phyloP scores from a whole-genome alignment of 129 eudicot genomes.

The Deinandra increscens region DNA sequence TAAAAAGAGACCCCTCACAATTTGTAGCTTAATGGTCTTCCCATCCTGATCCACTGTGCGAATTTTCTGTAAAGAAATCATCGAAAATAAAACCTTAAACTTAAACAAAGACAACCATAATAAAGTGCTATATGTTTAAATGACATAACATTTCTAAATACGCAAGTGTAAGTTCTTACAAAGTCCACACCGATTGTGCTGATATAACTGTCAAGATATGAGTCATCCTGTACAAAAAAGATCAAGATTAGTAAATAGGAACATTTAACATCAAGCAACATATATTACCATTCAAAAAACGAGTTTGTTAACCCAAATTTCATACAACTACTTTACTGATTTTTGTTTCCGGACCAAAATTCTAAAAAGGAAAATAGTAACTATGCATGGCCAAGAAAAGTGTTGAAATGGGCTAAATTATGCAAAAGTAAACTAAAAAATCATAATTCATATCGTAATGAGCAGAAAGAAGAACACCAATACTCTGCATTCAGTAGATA shows the following conservation, averaged over 20 bases:
- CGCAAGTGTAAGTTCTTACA: constrained; percentile 35
- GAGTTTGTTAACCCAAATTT: neutral
- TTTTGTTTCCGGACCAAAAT: neutral
- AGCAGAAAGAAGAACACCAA: neutral
- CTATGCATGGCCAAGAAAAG: neutral
- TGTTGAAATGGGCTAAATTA: neutral
- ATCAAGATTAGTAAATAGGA: neutral
- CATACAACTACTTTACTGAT: neutral
- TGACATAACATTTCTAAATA: neutral
- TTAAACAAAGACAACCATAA: neutral
- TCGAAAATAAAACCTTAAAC: neutral
- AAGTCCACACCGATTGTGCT: constrained; percentile 89
- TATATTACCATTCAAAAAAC: neutral
- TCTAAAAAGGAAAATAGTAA: neutral
- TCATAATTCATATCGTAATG: constrained; percentile 11
- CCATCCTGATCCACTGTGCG: constrained; percentile 92
- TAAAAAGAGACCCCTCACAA: constrained; percentile 39
- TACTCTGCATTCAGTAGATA: constrained; percentile 9
- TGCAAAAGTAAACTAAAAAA: neutral
- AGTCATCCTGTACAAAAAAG: constrained; percentile 56
- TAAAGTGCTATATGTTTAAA: neutral
- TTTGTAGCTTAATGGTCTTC: constrained; percentile 85
- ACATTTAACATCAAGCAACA: constrained; percentile 10
- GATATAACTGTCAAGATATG: constrained; percentile 81
- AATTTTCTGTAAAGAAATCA: constrained; percentile 48